These are phyloP conservation scores for Chaetomiaceae sp. DNA, from an alignment of 2,329 filamentous ascomycete genomes.

Conservation along the genomic window DNA sequence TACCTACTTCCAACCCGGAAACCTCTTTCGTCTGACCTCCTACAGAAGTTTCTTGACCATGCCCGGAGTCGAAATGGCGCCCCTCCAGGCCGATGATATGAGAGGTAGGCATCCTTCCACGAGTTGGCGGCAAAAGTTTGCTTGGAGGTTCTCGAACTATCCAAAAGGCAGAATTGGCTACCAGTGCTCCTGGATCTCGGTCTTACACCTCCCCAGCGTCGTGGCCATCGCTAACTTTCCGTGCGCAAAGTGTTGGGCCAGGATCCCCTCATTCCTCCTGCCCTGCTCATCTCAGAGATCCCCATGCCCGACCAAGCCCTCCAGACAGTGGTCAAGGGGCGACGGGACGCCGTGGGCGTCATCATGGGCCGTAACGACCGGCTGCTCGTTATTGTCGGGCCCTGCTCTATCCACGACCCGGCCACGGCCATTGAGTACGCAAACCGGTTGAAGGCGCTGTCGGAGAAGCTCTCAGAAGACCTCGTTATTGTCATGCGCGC, in stretches of 20 bases:
- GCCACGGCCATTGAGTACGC: slow-evolving; percentile 84
- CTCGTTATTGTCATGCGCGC: slow-evolving; percentile 94
- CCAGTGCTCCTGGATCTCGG: too few species aligned
- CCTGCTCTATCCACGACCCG: slow-evolving; percentile 97
- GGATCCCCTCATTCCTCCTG: slow-evolving; percentile 86
- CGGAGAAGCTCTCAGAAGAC: slow-evolving; percentile 75
- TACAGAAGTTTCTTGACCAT: slow-evolving; percentile 28
- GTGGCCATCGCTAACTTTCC: slow-evolving; percentile 18
- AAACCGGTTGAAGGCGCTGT: slow-evolving; percentile 67
- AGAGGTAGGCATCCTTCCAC: slow-evolving; percentile 27
- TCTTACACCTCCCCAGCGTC: too few species aligned
- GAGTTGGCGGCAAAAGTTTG: too few species aligned
- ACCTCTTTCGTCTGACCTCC: neutral
- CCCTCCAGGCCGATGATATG: slow-evolving; percentile 42
- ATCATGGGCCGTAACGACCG: slow-evolving; percentile 78
- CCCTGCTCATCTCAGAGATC: slow-evolving; percentile 81
- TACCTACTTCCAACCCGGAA: neutral
- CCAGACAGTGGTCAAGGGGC: slow-evolving; percentile 65
- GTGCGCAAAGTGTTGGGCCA: slow-evolving; percentile 72
- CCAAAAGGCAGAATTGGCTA: too few species aligned
- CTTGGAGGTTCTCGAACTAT: too few species aligned
- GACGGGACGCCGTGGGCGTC: slow-evolving; percentile 64
- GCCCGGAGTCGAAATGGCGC: slow-evolving; percentile 39
- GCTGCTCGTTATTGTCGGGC: slow-evolving; percentile 88
- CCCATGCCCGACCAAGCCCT: slow-evolving; percentile 61